Evolutionary conservation across 192 early-diverging fungal species (phyloP).

Genomic region (Allomyces macrogynus): DNA sequence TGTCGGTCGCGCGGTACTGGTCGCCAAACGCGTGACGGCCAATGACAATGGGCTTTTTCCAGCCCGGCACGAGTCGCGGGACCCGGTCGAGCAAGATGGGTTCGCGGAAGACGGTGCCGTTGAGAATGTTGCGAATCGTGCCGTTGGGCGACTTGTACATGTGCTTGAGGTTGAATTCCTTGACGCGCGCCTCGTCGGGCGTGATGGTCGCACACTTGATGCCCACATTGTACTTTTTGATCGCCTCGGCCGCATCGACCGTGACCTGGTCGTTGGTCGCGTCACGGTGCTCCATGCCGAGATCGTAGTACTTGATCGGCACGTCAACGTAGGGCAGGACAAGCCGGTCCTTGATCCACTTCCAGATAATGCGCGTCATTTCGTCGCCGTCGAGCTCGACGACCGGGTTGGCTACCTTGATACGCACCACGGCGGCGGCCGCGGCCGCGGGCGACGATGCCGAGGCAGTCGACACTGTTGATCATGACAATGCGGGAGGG

Average conservation of each 20-base stretch:
- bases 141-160: conserved; percentile 99
- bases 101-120: conserved; percentile 95
- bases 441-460: neutral
- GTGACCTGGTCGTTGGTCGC: conserved; percentile 87
- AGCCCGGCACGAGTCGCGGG: conserved; percentile 77
- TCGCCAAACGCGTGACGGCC: conserved; percentile 95
- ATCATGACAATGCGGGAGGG: no score
- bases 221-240: conserved; percentile 89
- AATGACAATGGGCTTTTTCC: conserved; percentile 88
- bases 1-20: conserved; percentile 96
- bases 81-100: conserved; percentile 85
- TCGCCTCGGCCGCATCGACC: conserved; percentile 84
- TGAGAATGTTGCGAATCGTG: conserved; percentile 88
- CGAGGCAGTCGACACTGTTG: no score
- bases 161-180: conserved; percentile 88
- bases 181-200: conserved; percentile 79
- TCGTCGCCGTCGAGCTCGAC: conserved; percentile 89
- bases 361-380: conserved; percentile 97
- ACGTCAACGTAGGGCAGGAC: conserved; percentile 70
- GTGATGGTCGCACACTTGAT: conserved; percentile 99
- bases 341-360: conserved; percentile 80
- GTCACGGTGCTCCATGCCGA: conserved; percentile 82
- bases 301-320: conserved; percentile 93
- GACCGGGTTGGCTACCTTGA: conserved; percentile 65
- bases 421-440: conserved; percentile 8